Percentiles rank a stretch among this genome's conserved stretches.
Conservation (phyloP, 208 protist genomes). For the Acanthamoeba royreba region DNA sequence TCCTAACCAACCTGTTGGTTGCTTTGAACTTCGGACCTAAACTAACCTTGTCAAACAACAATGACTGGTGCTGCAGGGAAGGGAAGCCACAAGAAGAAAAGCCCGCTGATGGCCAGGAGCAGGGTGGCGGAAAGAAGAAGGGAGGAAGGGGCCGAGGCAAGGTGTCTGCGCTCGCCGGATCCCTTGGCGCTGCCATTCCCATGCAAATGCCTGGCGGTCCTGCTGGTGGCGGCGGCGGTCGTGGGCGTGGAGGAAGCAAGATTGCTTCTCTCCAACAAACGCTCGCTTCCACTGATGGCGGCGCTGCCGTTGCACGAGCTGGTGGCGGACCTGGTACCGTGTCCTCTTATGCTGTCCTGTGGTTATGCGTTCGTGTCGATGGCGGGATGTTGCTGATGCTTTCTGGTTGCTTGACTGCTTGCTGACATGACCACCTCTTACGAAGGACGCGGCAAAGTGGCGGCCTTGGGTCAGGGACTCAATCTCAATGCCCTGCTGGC, state of each 20-base stretch:
- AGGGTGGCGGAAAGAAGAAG: not conserved
- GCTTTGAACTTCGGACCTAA: too few species aligned
- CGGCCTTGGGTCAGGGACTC: not conserved
- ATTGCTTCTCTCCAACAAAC: not conserved
- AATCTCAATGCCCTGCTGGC: not conserved
- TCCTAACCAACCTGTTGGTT: too few species aligned
- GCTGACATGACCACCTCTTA: not conserved
- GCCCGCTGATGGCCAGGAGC: too few species aligned
- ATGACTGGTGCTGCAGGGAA: too few species aligned
- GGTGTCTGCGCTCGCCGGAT: not conserved
- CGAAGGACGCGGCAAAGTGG: not conserved
- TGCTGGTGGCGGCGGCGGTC: not conserved
- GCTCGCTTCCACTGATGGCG: not conserved
- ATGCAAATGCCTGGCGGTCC: not conserved
- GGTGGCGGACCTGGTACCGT: not conserved
- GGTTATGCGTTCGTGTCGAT: not conserved
- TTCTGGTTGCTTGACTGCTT: not conserved
- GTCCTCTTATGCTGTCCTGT: not conserved
- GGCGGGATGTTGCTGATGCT: not conserved
- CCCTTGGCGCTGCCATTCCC: not conserved
- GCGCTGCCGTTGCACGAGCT: not conserved
- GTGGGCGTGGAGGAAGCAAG: not conserved
- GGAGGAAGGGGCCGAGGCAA: not conserved
- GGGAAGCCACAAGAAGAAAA: too few species aligned
- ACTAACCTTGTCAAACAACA: too few species aligned